A percentile compares a stretch with the other conserved stretches of the same genome.
Conservation (phyloP, 768 basidiomycete genomes). For the Mycena venus region DNA sequence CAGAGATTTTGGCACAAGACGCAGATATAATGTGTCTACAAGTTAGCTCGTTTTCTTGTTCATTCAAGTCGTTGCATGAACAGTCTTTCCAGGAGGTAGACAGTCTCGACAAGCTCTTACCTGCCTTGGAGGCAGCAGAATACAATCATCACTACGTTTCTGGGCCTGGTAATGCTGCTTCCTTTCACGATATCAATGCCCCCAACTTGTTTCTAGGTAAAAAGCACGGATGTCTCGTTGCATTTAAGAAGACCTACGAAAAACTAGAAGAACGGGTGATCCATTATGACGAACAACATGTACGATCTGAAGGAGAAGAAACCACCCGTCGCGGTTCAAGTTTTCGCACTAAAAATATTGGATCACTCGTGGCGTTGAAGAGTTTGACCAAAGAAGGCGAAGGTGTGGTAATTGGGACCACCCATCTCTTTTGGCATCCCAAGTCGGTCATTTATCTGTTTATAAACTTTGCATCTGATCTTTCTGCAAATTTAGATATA, state of each 20-base stretch:
- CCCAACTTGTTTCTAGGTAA: constrained; percentile 55
- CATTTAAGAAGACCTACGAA: constrained; percentile 72
- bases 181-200: neutral
- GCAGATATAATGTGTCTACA: constrained; percentile 92
- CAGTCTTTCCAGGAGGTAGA: constrained; percentile 82
- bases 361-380: constrained; percentile 76
- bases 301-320: constrained; percentile 55
- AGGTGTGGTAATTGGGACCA: constrained; percentile 87
- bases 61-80: constrained; percentile 3
- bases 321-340: constrained; percentile 64
- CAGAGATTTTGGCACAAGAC: constrained; percentile 79
- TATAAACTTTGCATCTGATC: constrained; percentile 3
- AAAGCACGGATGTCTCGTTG: constrained; percentile 89
- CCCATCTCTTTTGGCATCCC: constrained; percentile 97
- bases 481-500: constrained; percentile 59
- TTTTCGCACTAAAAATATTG: constrained; percentile 86
- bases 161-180: constrained; percentile 58
- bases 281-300: constrained; percentile 76
- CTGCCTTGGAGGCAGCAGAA: constrained; percentile 72
- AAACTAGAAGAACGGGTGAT: constrained; percentile 63
- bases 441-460: constrained; percentile 59
- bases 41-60: constrained; percentile 54
- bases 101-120: constrained; percentile 78
- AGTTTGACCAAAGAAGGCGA: constrained; percentile 51
- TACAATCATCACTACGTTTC: constrained; percentile 76